Evolutionary conservation across 1,139 yeast species (phyloP).

Genomic region (Arxiozyma bovina): DNA sequence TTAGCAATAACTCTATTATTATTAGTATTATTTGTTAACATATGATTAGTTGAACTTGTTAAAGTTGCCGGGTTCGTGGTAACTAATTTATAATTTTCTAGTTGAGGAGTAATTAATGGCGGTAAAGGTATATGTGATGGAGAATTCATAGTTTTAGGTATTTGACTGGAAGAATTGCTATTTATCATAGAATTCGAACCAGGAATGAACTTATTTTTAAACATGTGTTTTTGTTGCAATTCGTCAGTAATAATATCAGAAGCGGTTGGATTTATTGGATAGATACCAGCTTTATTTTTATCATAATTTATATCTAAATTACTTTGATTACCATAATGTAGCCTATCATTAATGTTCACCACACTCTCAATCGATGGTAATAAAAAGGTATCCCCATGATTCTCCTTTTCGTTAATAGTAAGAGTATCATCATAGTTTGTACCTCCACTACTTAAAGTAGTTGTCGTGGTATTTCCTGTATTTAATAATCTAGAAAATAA

Average conservation of each 20-base stretch:
- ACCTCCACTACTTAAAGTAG: constrained; percentile 2
- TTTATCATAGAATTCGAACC: background rate
- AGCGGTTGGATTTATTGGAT: background rate
- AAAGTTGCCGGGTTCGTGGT: background rate
- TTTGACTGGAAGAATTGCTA: background rate
- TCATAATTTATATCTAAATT: background rate
- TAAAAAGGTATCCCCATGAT: constrained; percentile 23
- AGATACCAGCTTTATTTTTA: background rate
- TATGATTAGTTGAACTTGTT: background rate
- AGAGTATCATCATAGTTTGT: background rate
- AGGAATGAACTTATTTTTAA: background rate
- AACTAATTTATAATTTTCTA: constrained; percentile 1
- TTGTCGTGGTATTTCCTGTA: background rate
- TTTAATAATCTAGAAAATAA: constrained; percentile 24
- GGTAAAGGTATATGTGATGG: constrained; percentile 1
- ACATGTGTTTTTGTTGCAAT: background rate
- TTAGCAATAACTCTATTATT: background rate
- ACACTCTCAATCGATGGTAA: constrained; percentile 1
- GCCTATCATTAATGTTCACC: background rate
- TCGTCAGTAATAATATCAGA: background rate
- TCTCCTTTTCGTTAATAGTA: background rate
- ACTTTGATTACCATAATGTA: background rate
- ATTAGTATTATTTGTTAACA: background rate
- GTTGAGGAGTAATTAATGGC: background rate
- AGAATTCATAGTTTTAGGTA: background rate